A percentile compares a stretch with the other conserved stretches of the same genome.
These are phyloP conservation scores for Dichomitus squalens DNA, from an alignment of 1,284 basidiomycete species.

Conservation along the genomic window DNA sequence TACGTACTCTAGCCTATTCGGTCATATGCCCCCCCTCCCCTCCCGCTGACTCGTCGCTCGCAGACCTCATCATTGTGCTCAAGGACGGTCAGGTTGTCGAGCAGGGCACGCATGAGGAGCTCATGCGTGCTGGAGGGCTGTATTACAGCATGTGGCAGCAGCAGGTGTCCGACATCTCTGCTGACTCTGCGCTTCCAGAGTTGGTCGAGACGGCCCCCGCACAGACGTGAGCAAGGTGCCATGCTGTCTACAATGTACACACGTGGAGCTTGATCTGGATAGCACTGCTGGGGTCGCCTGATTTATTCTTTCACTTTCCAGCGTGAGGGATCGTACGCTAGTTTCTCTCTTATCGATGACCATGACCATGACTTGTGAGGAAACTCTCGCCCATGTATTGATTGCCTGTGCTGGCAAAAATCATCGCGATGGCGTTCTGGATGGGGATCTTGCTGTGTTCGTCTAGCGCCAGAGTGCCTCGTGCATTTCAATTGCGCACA, in stretches of 20 bases:
- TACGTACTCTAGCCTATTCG: conserved; percentile 33
- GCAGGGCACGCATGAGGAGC: conserved; percentile 89
- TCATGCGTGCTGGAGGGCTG: conserved; percentile 72
- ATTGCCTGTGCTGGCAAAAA: too few relatives aligned
- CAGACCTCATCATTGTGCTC: conserved; percentile 89
- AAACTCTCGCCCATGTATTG: too few relatives aligned
- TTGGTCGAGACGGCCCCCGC: background rate
- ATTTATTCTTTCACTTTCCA: too few relatives aligned
- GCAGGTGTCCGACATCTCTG: conserved; percentile 49
- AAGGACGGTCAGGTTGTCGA: conserved; percentile 86
- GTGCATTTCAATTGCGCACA: too few relatives aligned
- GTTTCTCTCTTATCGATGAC: too few relatives aligned
- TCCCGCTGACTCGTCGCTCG: background rate
- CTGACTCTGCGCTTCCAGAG: conserved; percentile 16
- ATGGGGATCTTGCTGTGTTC: too few relatives aligned
- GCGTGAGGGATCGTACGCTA: too few relatives aligned
- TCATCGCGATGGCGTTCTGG: too few relatives aligned
- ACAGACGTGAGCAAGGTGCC: background rate
- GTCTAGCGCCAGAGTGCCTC: too few relatives aligned
- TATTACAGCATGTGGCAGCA: conserved; percentile 89
- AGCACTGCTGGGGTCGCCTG: too few relatives aligned
- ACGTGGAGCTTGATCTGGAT: too few relatives aligned
- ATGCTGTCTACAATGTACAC: background rate
- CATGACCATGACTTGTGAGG: too few relatives aligned
- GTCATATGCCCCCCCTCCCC: background rate